These are phyloP conservation scores for Lactarius sp. DNA, from an alignment of 768 basidiomycete species.

Conservation along the genomic window DNA sequence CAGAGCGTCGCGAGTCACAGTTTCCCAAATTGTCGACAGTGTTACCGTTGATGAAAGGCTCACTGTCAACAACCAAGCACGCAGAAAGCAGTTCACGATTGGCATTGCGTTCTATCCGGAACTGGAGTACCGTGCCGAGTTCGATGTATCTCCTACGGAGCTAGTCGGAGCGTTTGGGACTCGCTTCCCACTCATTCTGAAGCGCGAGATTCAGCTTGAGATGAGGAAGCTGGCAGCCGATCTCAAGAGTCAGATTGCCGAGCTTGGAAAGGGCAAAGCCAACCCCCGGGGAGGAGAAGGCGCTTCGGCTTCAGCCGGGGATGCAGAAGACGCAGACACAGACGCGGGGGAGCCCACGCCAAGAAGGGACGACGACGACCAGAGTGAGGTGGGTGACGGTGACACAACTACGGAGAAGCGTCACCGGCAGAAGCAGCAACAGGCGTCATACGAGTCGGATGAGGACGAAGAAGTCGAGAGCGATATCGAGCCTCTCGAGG, in stretches of 20 bases:
- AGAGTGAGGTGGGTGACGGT: slow-evolving; percentile 74
- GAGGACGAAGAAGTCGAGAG: slow-evolving; percentile 55
- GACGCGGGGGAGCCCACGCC: slow-evolving; percentile 32
- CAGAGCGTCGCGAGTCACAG: slow-evolving; percentile 73
- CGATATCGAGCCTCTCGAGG: slow-evolving; percentile 48
- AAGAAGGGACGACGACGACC: slow-evolving; percentile 53
- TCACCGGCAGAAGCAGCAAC: slow-evolving; percentile 63
- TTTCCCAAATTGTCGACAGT: slow-evolving; percentile 83
- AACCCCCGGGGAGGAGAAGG: slow-evolving; percentile 39
- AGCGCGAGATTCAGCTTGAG: slow-evolving; percentile 81
- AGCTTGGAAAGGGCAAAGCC: slow-evolving; percentile 76
- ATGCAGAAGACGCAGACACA: slow-evolving; percentile 45
- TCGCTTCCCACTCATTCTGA: slow-evolving; percentile 74
- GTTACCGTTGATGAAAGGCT: slow-evolving; percentile 79
- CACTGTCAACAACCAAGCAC: slow-evolving; percentile 56
- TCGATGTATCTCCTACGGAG: slow-evolving; percentile 67
- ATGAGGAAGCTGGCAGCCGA: slow-evolving; percentile 82
- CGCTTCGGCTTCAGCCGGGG: slow-evolving; percentile 50
- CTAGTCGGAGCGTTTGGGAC: slow-evolving; percentile 66
- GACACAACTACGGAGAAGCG: slow-evolving; percentile 80
- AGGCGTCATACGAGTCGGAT: slow-evolving; percentile 72
- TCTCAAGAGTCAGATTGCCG: slow-evolving; percentile 68
- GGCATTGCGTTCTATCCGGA: slow-evolving; percentile 81
- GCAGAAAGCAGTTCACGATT: slow-evolving; percentile 77
- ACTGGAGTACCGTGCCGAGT: slow-evolving; percentile 78